Evolutionary conservation across 176 grass and related monocot genomes (phyloP).

Genomic region (Alopecurus myosuroides): DNA sequence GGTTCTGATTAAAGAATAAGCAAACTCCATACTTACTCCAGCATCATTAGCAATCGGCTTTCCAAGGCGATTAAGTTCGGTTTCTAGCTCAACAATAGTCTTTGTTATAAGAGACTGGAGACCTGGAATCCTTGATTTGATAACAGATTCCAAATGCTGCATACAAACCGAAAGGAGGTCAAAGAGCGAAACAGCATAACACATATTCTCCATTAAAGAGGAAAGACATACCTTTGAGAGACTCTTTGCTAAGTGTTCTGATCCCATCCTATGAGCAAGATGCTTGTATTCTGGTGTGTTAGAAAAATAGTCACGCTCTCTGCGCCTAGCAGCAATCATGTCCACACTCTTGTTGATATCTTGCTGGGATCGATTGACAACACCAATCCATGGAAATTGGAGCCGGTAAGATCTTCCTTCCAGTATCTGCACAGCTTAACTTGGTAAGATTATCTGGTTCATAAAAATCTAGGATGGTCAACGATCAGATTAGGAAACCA

Average conservation of each 20-base stretch:
- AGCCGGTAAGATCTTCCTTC: conserved; percentile 91
- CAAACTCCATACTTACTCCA: conserved; percentile 57
- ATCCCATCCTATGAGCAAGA: conserved; percentile 87
- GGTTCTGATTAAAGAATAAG: neutral
- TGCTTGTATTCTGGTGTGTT: conserved; percentile 90
- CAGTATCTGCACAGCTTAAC: conserved; percentile 60
- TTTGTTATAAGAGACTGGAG: conserved; percentile 98
- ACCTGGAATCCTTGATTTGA: conserved; percentile 95
- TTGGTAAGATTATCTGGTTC: neutral
- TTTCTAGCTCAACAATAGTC: conserved; percentile 90
- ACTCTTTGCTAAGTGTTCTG: conserved; percentile 93
- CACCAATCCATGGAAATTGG: conserved; percentile 92
- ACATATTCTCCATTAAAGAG: neutral
- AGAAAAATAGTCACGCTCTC: conserved; percentile 88
- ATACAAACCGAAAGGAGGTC: conserved; percentile 2
- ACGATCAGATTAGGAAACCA: neutral
- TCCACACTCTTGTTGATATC: conserved; percentile 99
- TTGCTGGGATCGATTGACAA: conserved; percentile 97
- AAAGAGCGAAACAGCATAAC: conserved; percentile 24
- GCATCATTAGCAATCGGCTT: conserved; percentile 97
- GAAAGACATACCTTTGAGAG: conserved; percentile 78
- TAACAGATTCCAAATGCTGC: conserved; percentile 95
- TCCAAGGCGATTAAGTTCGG: conserved; percentile 89
- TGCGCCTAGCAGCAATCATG: conserved; percentile 96
- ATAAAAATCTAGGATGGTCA: neutral